Base-by-base conservation (phyloP, 2,329 filamentous ascomycete species). In the Alternaria hordeiaustralica region DNA sequence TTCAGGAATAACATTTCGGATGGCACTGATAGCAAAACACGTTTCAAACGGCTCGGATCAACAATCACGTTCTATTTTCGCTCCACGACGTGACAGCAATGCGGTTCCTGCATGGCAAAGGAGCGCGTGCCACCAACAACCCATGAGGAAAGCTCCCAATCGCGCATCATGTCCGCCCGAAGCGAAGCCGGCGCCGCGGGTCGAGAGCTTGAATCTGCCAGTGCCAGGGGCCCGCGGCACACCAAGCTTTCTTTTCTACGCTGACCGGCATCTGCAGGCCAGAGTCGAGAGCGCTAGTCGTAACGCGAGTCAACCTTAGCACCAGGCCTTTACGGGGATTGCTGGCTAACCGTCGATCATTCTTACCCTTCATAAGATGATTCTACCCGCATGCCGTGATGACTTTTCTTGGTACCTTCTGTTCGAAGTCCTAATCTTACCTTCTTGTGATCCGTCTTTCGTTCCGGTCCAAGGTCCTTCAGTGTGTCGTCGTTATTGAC, bases 401-500 rank as follows among this genome's bases (percentile, higher is more conserved):
- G 54, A 6, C 41, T 56, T 56, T 63, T 51, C 59, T 67, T 58
- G 56, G 43, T 58, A 70, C 60, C 68, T 68, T 58, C 56, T 33
- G 63, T 21, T 55, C 61, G 66, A 67, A 67, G 59, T 43, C 45
- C 53, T 68, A 71, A 67, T 69, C 65, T 25, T 41, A 23, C 64
- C 55, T 67, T 65, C 61, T 63, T 59, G 63, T 66, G 65, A 60
- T 55, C 63, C 33, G 30, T 57, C 71, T 60, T 64, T 71, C 64
- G 54, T 69, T 70, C 60, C 45, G 58, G 51, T 47, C 64, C 67
- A 63, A 70, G 61, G 64, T 69, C 65, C 58, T 71, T 56, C 66
- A 74, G 75, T 76, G 73, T 73, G 68, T 67, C 64, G 71, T 75
- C 71, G 47, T 63, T 44, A 25, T 60, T 56, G 66, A 65, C 69